phyloP scores from a whole-genome alignment of 225 moss, liverwort and hornwort species.

The Thuidium tamariscinum region DNA sequence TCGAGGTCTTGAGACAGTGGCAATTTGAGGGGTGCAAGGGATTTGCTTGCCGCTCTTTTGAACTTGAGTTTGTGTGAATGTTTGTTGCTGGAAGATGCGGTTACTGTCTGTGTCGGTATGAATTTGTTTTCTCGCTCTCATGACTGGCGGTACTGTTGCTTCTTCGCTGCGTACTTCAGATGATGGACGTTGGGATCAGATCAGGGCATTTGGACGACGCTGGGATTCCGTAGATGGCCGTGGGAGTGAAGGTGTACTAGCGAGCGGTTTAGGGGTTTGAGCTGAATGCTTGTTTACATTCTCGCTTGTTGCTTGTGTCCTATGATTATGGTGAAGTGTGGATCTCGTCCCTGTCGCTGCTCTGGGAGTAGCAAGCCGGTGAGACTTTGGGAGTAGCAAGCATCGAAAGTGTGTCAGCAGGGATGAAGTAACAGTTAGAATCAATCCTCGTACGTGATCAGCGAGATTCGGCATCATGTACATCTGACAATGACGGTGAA shows the following conservation, averaged over 20 bases:
- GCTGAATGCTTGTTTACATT: not conserved
- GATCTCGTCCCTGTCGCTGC: not conserved
- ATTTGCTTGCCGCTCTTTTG: not conserved
- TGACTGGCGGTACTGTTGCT: not conserved
- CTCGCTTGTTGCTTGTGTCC: not conserved
- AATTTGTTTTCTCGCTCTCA: not conserved
- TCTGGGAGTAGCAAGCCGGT: not conserved
- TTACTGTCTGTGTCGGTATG: not conserved
- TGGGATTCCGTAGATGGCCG: not conserved
- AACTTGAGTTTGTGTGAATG: not conserved
- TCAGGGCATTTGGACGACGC: not conserved
- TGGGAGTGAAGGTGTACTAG: not conserved
- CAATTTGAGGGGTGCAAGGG: not conserved
- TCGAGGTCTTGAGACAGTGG: not conserved
- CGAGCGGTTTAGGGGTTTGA: not conserved
- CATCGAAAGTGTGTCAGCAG: not conserved
- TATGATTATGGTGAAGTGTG: not conserved
- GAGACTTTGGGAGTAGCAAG: not conserved
- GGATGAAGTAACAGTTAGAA: not conserved
- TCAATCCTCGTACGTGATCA: not conserved
- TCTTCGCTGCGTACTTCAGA: not conserved
- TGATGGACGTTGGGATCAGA: constrained; percentile 5
- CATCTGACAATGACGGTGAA: not conserved
- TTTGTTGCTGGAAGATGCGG: not conserved
- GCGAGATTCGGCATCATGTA: not conserved